Conservation (phyloP, 192 early-diverging fungal species). For the Phycomyces nitens region DNA sequence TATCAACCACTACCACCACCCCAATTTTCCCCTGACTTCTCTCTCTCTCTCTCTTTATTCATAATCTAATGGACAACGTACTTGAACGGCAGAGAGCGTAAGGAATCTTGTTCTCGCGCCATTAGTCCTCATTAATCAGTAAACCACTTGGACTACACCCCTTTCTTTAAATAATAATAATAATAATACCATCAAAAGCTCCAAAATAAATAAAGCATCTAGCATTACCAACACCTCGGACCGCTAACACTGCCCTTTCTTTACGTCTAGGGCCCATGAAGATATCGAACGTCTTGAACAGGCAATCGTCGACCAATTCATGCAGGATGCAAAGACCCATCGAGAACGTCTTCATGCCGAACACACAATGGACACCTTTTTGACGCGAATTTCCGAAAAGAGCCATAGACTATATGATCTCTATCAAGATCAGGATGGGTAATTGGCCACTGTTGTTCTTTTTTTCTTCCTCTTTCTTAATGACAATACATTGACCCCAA, state of each 20-base stretch:
- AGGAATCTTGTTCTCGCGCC: no score
- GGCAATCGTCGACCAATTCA: slow-evolving; percentile 78
- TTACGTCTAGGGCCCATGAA: slow-evolving; percentile 69
- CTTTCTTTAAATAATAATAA: slow-evolving; percentile 11
- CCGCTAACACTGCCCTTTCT: no score
- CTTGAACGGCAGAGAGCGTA: slow-evolving; percentile 68
- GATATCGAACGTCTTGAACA: slow-evolving; percentile 91
- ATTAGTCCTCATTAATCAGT: no score
- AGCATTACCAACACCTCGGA: no score
- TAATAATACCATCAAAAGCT: no score
- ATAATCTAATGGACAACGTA: slow-evolving; percentile 50
- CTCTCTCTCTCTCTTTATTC: not conserved
- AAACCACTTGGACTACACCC: no score
- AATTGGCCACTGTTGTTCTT: no score
- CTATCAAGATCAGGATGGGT: slow-evolving; percentile 75
- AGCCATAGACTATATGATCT: slow-evolving; percentile 60
- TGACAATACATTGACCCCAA: no score
- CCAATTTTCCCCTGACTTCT: not conserved
- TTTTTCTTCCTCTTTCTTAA: no score
- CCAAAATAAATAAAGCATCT: no score
- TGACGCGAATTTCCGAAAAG: slow-evolving; percentile 67
- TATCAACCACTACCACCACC: no score
- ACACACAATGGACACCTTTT: slow-evolving; percentile 68
- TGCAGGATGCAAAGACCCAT: slow-evolving; percentile 73
- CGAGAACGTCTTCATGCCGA: slow-evolving; percentile 79